These are phyloP conservation scores for Tolypocladium ophioglossoides DNA, from an alignment of 2,329 filamentous ascomycete genomes.

Conservation along the genomic window DNA sequence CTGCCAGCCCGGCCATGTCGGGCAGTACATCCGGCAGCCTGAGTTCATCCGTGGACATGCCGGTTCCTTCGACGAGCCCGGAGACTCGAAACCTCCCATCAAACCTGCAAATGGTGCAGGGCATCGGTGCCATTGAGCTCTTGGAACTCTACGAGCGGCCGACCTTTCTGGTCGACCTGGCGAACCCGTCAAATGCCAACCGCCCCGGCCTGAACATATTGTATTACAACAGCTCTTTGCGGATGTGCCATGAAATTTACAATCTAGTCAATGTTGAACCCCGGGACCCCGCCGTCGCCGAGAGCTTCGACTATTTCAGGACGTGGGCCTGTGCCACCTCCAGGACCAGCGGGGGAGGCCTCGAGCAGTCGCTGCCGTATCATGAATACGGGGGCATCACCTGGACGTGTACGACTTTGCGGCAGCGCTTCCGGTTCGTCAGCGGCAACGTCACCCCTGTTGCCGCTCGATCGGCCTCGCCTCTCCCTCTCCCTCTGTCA, in stretches of 20 bases:
- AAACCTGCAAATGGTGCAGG: slow-evolving; percentile 45
- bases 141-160: slow-evolving; percentile 68
- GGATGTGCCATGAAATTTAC: slow-evolving; percentile 42
- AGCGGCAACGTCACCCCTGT: slow-evolving; percentile 37
- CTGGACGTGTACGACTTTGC: slow-evolving; percentile 62
- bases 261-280: slow-evolving; percentile 44
- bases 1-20: slow-evolving; percentile 34
- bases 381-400: slow-evolving; percentile 52
- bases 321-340: slow-evolving; percentile 49
- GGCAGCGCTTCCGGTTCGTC: slow-evolving; percentile 58
- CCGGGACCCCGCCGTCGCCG: slow-evolving; percentile 28
- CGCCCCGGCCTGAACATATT: slow-evolving; percentile 48
- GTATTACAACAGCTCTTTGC: slow-evolving; percentile 59
- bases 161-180: slow-evolving; percentile 64
- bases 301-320: slow-evolving; percentile 54
- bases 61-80: slow-evolving; percentile 38
- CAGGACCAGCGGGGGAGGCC: slow-evolving; percentile 38
- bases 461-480: slow-evolving; percentile 26
- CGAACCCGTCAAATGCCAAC: slow-evolving; percentile 42
- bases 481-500: slow-evolving; percentile 24
- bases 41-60: slow-evolving; percentile 42
- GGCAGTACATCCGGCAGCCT: slow-evolving; percentile 42
- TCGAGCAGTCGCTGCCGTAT: slow-evolving; percentile 42
- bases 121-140: slow-evolving; percentile 59
- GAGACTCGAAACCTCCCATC: slow-evolving; percentile 37